Percentiles rank a stretch among this genome's conserved stretches.
These are phyloP conservation scores for Pleurotus ostreatus DNA, from an alignment of 768 basidiomycete genomes.

Conservation along the genomic window DNA sequence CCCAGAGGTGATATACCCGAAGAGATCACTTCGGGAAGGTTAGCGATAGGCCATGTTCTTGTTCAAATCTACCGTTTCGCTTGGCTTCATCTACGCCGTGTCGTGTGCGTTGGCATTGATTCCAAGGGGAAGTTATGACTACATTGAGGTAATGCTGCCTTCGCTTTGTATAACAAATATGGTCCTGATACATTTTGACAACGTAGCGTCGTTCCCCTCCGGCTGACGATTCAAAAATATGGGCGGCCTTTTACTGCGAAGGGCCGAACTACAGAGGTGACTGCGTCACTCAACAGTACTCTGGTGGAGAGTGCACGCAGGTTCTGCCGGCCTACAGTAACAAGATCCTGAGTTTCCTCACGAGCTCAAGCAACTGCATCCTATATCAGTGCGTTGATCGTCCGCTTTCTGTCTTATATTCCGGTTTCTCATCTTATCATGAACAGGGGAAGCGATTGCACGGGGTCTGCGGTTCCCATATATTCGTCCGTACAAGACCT, in stretches of 20 bases:
- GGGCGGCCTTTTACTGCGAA: slow-evolving; percentile 2
- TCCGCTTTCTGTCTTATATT: neutral
- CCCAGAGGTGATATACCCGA: too few relatives aligned
- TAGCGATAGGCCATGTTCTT: too few relatives aligned
- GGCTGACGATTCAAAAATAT: neutral
- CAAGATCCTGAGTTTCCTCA: neutral
- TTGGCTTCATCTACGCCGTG: too few relatives aligned
- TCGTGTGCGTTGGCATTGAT: too few relatives aligned
- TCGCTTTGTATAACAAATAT: too few relatives aligned
- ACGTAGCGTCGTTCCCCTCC: too few relatives aligned
- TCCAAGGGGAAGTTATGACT: too few relatives aligned
- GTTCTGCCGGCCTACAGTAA: neutral
- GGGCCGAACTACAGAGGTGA: slow-evolving; percentile 1
- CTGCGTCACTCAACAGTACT: slow-evolving; percentile 2
- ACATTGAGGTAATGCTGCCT: too few relatives aligned
- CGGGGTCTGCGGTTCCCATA: neutral
- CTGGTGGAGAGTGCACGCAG: neutral
- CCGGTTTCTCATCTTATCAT: neutral
- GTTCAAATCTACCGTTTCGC: too few relatives aligned
- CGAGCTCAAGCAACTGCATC: slow-evolving; percentile 1
- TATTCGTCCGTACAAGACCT: slow-evolving; percentile 1
- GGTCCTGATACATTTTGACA: too few relatives aligned
- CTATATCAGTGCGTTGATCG: neutral
- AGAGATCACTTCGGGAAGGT: too few relatives aligned
- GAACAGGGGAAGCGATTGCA: neutral